Evolutionary conservation across 2,329 filamentous ascomycete species (phyloP).

Genomic region (Ophiocordyceps robertsii): DNA sequence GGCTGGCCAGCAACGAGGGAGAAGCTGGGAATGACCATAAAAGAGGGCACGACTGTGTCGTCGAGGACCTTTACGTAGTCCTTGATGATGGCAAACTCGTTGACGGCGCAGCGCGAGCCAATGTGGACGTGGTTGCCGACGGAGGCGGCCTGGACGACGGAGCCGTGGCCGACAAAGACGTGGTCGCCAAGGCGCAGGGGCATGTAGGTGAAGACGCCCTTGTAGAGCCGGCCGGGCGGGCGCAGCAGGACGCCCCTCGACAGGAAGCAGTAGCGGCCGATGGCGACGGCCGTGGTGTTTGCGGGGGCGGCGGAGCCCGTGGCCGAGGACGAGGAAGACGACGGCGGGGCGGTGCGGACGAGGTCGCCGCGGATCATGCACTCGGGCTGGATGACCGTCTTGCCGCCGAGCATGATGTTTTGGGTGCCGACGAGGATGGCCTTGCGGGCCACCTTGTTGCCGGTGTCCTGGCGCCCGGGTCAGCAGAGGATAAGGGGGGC

Average conservation of each 20-base stretch:
- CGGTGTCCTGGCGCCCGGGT: slow-evolving; percentile 57
- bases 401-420: slow-evolving; percentile 94
- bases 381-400: slow-evolving; percentile 89
- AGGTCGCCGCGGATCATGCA: slow-evolving; percentile 91
- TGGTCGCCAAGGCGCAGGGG: slow-evolving; percentile 90
- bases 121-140: slow-evolving; percentile 82
- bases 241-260: slow-evolving; percentile 65
- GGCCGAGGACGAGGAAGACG: slow-evolving; percentile 23
- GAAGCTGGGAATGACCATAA: slow-evolving; percentile 88
- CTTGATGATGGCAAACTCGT: slow-evolving; percentile 83
- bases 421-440: slow-evolving; percentile 87
- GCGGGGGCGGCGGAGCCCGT: slow-evolving; percentile 24
- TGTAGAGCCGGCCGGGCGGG: slow-evolving; percentile 71
- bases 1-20: slow-evolving; percentile 79
- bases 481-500: neutral
- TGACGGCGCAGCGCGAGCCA: slow-evolving; percentile 61
- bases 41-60: slow-evolving; percentile 66
- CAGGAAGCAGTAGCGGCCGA: slow-evolving; percentile 86
- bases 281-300: slow-evolving; percentile 60
- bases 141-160: slow-evolving; percentile 69
- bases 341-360: slow-evolving; percentile 39
- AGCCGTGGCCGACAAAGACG: slow-evolving; percentile 69
- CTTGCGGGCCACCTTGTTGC: slow-evolving; percentile 94
- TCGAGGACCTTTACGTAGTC: slow-evolving; percentile 85
- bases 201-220: slow-evolving; percentile 69